These are phyloP conservation scores for Alternaria infectoria DNA, from an alignment of 2,329 filamentous ascomycete genomes.

Conservation along the genomic window DNA sequence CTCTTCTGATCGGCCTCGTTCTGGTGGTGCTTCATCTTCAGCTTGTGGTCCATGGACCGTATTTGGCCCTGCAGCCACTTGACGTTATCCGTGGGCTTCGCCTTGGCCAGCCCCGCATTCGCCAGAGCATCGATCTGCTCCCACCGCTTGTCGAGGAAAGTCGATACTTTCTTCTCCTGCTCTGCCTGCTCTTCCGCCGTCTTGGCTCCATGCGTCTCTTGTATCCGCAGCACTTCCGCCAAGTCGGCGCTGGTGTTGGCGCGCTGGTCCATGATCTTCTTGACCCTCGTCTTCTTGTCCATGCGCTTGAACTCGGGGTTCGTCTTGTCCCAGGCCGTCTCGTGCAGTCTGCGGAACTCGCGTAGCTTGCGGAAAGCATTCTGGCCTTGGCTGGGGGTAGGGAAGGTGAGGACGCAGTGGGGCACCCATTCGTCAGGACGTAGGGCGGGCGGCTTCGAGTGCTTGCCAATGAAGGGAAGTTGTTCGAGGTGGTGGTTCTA, in stretches of 20 bases:
- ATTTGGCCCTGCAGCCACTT: conserved; percentile 38
- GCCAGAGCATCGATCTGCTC: conserved; percentile 28
- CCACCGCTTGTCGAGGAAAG: conserved; percentile 34
- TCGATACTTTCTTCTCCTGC: conserved; percentile 18
- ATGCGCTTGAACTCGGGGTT: conserved; percentile 51
- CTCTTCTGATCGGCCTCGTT: conserved; percentile 34
- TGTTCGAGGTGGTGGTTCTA: conserved; percentile 63
- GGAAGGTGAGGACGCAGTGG: conserved; percentile 64
- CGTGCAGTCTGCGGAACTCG: conserved; percentile 56
- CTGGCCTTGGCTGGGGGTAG: conserved; percentile 57
- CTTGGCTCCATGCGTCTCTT: conserved; percentile 47
- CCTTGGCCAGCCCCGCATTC: conserved; percentile 18
- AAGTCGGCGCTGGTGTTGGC: conserved; percentile 68
- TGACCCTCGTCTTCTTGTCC: conserved; percentile 58
- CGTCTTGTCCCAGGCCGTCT: conserved; percentile 60
- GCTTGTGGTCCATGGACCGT: conserved; percentile 27
- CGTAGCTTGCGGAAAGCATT: conserved; percentile 55
- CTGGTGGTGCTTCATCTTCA: conserved; percentile 35
- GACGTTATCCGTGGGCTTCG: conserved; percentile 23
- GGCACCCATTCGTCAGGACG: conserved; percentile 69
- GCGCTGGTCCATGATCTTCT: conserved; percentile 67
- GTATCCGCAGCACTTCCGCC: conserved; percentile 61
- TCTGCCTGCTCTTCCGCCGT: conserved; percentile 26
- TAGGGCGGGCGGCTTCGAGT: conserved; percentile 63
- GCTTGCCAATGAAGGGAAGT: conserved; percentile 68